These are phyloP conservation scores for Tetraselmis chui DNA, from an alignment of 139 green algal species.

Conservation along the genomic window DNA sequence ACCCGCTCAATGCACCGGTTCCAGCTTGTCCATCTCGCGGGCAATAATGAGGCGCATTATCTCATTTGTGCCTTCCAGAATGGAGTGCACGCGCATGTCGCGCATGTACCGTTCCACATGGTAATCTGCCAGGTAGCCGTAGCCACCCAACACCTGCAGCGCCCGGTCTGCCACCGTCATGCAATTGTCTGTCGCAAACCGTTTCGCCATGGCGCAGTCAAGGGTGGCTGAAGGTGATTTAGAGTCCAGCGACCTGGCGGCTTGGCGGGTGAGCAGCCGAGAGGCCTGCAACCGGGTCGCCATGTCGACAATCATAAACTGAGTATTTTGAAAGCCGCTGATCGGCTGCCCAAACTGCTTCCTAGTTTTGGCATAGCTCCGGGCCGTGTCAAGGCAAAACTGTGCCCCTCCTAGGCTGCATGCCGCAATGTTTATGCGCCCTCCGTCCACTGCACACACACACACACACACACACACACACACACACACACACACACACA, in stretches of 20 bases:
- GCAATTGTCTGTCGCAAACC: constrained; percentile 72
- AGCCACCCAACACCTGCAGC: constrained; percentile 73
- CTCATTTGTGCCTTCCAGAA: constrained; percentile 79
- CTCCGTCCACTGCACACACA: constrained; percentile 63
- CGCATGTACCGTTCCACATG: constrained; percentile 60
- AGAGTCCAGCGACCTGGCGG: constrained; percentile 47
- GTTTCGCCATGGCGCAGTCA: constrained; percentile 74
- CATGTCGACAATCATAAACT: constrained; percentile 80
- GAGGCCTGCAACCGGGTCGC: constrained; percentile 59
- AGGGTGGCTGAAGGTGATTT: constrained; percentile 32
- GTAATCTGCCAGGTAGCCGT: constrained; percentile 73
- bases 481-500: too few relatives aligned
- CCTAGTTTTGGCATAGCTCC: constrained; percentile 37
- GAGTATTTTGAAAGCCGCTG: constrained; percentile 50
- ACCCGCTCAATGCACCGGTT: neutral
- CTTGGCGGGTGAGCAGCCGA: constrained; percentile 46
- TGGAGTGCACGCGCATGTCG: constrained; percentile 75
- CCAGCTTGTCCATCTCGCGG: constrained; percentile 29
- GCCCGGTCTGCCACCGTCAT: constrained; percentile 54
- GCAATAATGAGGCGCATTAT: constrained; percentile 67
- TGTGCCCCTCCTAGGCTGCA: constrained; percentile 70
- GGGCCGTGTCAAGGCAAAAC: constrained; percentile 56
- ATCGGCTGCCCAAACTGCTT: constrained; percentile 60
- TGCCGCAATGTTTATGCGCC: constrained; percentile 75
- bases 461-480: too few relatives aligned